Evolutionary conservation across 371 early-diverging fungal genomes (phyloP).

Genomic region (Parasitella parasitica): DNA sequence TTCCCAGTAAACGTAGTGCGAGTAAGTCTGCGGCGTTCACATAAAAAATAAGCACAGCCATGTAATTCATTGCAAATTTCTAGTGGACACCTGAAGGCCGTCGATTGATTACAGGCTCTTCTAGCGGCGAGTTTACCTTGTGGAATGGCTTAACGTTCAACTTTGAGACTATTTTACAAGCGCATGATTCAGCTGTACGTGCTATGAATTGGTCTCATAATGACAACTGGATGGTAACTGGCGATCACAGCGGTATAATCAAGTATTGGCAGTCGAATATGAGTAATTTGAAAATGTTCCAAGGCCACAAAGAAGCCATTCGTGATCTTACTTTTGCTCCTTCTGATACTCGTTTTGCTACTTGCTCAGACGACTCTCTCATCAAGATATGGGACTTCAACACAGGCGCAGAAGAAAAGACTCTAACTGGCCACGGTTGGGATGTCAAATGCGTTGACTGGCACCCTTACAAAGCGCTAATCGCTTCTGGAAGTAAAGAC

Average conservation of each 20-base stretch:
- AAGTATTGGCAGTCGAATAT: constrained; percentile 99
- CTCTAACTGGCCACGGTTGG: constrained; percentile 97
- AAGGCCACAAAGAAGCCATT: constrained; percentile 94
- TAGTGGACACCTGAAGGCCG: constrained; percentile 99
- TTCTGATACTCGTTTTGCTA: constrained; percentile 94
- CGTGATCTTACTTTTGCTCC: constrained; percentile 79
- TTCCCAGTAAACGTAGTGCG: constrained; percentile 95
- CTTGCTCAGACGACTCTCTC: constrained; percentile 96
- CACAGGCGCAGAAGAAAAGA: constrained; percentile 83
- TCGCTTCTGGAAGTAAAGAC: constrained; percentile 99
- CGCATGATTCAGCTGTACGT: constrained; percentile 95
- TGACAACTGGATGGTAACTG: constrained; percentile 96
- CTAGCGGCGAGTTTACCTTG: constrained; percentile 98
- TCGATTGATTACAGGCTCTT: constrained; percentile 95
- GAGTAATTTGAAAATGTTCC: constrained; percentile 95
- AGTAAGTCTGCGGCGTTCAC: constrained; percentile 46
- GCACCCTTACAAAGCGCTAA: constrained; percentile 95
- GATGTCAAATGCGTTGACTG: constrained; percentile 99
- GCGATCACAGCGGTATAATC: constrained; percentile 94
- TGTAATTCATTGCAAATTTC: background rate
- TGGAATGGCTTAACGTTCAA: constrained; percentile 99
- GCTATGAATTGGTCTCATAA: constrained; percentile 98
- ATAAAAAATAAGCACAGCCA: background rate
- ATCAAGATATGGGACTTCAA: constrained; percentile 98
- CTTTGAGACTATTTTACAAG: constrained; percentile 99